Evolutionary conservation across 2,329 filamentous ascomycete species (phyloP).

Genomic region (Lasiodiplodia sp.): DNA sequence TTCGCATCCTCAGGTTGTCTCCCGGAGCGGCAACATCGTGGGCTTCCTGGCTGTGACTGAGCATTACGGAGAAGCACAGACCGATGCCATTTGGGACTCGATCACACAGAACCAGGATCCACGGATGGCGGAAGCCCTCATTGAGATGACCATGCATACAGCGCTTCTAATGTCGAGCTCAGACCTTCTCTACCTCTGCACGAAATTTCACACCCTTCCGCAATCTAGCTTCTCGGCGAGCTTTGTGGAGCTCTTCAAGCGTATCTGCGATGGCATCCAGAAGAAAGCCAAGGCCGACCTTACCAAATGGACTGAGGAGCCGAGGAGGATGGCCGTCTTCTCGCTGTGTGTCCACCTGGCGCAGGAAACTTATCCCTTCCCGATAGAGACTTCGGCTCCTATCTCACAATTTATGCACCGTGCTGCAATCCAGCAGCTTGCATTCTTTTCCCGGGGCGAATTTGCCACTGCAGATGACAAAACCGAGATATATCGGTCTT

Average conservation of each 20-base stretch:
- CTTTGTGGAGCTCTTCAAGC: conserved; percentile 41
- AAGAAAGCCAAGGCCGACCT: conserved; percentile 26
- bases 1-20: conserved; percentile 89
- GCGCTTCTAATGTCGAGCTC: conserved; percentile 52
- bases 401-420: conserved; percentile 68
- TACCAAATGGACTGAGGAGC: conserved; percentile 31
- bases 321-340: conserved; percentile 52
- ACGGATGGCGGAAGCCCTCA: conserved; percentile 80
- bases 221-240: conserved; percentile 42
- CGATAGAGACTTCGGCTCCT: conserved; percentile 61
- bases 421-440: conserved; percentile 69
- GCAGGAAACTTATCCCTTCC: conserved; percentile 73
- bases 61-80: conserved; percentile 74
- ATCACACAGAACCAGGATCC: conserved; percentile 83
- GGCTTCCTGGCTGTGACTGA: conserved; percentile 84
- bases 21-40: conserved; percentile 81
- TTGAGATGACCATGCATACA: conserved; percentile 68
- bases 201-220: conserved; percentile 64
- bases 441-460: conserved; percentile 60
- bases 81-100: conserved; percentile 84
- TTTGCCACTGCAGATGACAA: conserved; percentile 65
- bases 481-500: conserved; percentile 69
- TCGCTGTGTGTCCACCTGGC: conserved; percentile 71
- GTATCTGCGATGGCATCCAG: conserved; percentile 14
- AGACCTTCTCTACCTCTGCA: conserved; percentile 70